Evolutionary conservation across 2,329 filamentous ascomycete species (phyloP), one percentile per base, ranked within the genome.

Genomic region (Exutisphaerella laricina): DNA sequence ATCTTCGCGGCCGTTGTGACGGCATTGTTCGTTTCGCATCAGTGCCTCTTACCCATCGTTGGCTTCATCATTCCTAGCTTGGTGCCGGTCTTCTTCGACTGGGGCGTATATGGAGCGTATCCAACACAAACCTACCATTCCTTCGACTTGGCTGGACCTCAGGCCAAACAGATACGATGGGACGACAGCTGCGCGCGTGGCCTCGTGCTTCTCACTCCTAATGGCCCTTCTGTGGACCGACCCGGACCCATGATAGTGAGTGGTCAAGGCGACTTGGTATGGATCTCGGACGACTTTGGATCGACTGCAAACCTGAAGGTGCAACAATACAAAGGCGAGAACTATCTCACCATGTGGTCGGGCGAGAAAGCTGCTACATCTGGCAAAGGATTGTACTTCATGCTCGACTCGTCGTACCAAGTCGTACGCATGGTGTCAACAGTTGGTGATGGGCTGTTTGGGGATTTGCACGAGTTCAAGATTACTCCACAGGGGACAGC

Each of bases 391-490:
- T 44, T 53, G 25, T 65, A 63, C 38, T 58, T 61, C 40, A 63
- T 66, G 60, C 53, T 61, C n/a, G 54, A 63, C 30, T 41, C 46
- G 16, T 54, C 50, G 10, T 59, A 60, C 42, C 51, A 53, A 22
- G 45, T 55, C 5, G 53, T 49, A 7, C 52, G 52, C 34, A 59
- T 54, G 32, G 45, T 64, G 16, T 45, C 57, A 18, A 55, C 58
- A 10, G 49, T 58, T 20, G 61, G 58, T 9, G 54, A 60, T 13
- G 57, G 50, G 18, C 33, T 58, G 1, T 52, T 53, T 21, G 62
- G 62, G 16, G 62, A 73, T 39, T 57, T 69, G 46, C 70, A 72
- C 49, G 70, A 72, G 41, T 68, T 71, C 54, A 59, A 61, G 31
- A 53, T 72, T 17, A 72, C 70, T 0, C 37, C 57, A 1, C 56